A percentile compares a stretch with the other conserved stretches of the same genome.
Conservation (phyloP, 225 moss, liverwort and hornwort species). For the Rhytidiadelphus loreus region DNA sequence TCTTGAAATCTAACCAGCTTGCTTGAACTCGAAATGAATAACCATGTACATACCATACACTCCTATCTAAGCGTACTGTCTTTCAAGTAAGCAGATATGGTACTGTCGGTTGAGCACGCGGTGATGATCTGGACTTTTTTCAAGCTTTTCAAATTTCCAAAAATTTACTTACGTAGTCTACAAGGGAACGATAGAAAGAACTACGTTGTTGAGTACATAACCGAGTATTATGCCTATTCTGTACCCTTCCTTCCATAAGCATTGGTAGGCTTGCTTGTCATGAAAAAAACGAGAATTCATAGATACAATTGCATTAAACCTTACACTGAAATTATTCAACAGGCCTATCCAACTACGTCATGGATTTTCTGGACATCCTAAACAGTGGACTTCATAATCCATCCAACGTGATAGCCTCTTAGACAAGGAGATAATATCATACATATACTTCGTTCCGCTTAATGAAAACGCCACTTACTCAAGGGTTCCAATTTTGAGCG, state of each 20-base stretch:
- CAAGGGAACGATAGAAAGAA: too few species aligned
- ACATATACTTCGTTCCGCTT: not conserved
- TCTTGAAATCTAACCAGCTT: not conserved
- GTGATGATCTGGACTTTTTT: not conserved
- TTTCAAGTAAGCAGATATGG: not conserved
- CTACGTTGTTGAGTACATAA: not conserved
- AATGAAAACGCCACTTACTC: not conserved
- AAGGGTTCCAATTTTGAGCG: not conserved
- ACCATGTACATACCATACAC: not conserved
- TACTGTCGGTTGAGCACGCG: not conserved
- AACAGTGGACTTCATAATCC: not conserved
- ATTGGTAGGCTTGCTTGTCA: not conserved
- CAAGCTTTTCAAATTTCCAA: not conserved
- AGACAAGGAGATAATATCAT: not conserved
- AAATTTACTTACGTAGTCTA: too few species aligned
- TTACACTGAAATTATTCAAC: not conserved
- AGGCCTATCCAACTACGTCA: not conserved
- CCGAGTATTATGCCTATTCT: too few species aligned
- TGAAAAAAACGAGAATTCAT: not conserved
- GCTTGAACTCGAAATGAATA: not conserved
- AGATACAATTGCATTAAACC: not conserved
- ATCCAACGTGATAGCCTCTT: not conserved
- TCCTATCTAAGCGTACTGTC: not conserved
- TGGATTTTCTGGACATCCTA: not conserved
- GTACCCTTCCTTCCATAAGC: not conserved